Evolutionary conservation across 2,329 filamentous ascomycete species (phyloP), one percentile per base, ranked within the genome.

Genomic region (Sporothrix schenckii): DNA sequence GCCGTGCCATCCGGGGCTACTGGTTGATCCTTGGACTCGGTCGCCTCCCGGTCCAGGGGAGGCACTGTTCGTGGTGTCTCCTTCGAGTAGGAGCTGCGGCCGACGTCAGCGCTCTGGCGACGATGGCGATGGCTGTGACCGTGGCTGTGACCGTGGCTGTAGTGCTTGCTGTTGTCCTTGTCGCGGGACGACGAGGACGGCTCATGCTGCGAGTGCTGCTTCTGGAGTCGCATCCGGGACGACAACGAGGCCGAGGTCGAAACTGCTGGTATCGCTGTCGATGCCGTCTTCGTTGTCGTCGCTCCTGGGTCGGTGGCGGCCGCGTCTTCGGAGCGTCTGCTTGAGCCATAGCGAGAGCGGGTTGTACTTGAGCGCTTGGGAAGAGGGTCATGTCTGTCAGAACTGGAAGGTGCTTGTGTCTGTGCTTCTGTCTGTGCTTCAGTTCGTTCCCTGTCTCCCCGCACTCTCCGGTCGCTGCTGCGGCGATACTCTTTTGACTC

Each of bases 351-450:
- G 27, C 65, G 68, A 52, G 74, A 75, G 58, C 72, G 71, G 63
- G 71, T 71, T 54, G 72, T 75, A 52, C 30, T 72, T 56, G 75
- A 74, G 41, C 74, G 72, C 72, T 72, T 75, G 52, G 63, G 70
- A 49, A 27, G 24, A 30, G 56, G 68, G 16, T 72, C 73, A 68
- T 69, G 66, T 53, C 70, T 73, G 70, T 75, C 73, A 70, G 72
- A 68, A 71, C 69, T 71, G 69, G 49, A 52, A 14, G 63, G 1
- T 50, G 69, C 52, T 24, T 47, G 30, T 41, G 47, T 27, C 47
- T 41, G 24, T 16, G 60, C 10, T 56, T 34, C 39, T 24, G 49
- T 41, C 24, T 30, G 47, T 53, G n/a, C 68, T n/a, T 14, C 56
- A 41, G 16, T 66, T 54, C 69, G 16, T 49, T 69, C 30, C 41